A percentile compares a stretch with the other conserved stretches of the same genome.
These are phyloP conservation scores for Puccinia coronata DNA, from an alignment of 1,284 basidiomycete genomes.

Conservation along the genomic window DNA sequence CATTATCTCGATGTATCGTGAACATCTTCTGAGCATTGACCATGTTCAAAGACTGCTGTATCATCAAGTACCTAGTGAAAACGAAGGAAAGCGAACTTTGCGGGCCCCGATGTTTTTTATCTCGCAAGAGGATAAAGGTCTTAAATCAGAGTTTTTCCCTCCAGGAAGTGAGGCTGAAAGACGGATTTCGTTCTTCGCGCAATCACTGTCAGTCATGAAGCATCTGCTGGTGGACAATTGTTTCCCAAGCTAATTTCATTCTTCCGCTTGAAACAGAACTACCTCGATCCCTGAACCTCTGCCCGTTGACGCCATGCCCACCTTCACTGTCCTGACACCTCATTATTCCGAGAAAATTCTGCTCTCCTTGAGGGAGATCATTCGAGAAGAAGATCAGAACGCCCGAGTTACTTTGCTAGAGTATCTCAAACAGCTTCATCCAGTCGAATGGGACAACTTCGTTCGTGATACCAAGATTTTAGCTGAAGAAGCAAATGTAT, in stretches of 20 bases:
- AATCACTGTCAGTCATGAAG: constrained; percentile 66
- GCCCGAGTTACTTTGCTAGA: constrained; percentile 91
- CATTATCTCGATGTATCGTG: constrained; percentile 99
- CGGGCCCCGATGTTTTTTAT: constrained; percentile 94
- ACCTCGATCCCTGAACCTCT: constrained; percentile 83
- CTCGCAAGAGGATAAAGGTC: constrained; percentile 77
- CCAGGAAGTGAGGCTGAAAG: constrained; percentile 86
- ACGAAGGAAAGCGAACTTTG: constrained; percentile 79
- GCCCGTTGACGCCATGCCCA: constrained; percentile 93
- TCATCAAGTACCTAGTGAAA: constrained; percentile 82
- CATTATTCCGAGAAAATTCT: constrained; percentile 97
- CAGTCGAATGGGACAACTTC: constrained; percentile 99
- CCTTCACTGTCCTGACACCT: constrained; percentile 90
- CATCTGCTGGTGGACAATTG: too few relatives aligned
- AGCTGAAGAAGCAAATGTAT: constrained; percentile 89
- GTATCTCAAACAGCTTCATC: constrained; percentile 97
- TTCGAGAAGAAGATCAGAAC: constrained; percentile 92
- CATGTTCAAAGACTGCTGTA: constrained; percentile 61
- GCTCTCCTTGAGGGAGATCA: constrained; percentile 88
- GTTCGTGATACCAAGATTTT: constrained; percentile 99
- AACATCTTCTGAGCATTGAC: constrained; percentile 70
- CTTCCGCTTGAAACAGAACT: constrained; percentile 71
- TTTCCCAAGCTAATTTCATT: constrained; percentile 63
- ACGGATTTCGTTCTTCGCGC: constrained; percentile 93
- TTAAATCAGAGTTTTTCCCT: constrained; percentile 90